Conservation (phyloP, 805 yeast genomes). For the Yarrowia phangngaensis region DNA sequence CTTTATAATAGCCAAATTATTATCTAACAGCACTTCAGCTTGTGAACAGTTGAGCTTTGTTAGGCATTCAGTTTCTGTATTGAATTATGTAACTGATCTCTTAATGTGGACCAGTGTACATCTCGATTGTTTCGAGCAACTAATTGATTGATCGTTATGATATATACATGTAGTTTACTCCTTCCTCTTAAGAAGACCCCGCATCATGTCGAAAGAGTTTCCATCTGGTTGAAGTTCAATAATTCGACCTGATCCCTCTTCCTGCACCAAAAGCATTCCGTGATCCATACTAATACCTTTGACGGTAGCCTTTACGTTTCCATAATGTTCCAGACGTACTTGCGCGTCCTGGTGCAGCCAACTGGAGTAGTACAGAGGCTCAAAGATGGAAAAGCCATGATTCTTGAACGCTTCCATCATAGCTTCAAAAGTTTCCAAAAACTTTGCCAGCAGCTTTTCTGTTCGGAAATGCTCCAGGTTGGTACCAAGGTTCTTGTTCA, state of each 20-base stretch:
- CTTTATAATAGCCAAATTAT: no score
- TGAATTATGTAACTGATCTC: no score
- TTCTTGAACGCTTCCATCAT: slow-evolving; percentile 51
- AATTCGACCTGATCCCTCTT: slow-evolving; percentile 52
- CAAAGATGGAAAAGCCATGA: slow-evolving; percentile 65
- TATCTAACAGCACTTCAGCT: no score
- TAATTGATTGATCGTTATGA: neutral
- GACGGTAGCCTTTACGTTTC: slow-evolving; percentile 56
- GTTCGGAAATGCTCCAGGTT: slow-evolving; percentile 47
- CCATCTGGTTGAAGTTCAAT: slow-evolving; percentile 93
- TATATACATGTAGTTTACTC: slow-evolving; percentile 26
- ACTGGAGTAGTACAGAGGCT: slow-evolving; percentile 65
- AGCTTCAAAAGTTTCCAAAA: slow-evolving; percentile 61
- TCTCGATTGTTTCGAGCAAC: no score
- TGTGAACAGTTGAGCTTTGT: no score
- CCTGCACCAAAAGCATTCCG: slow-evolving; percentile 78
- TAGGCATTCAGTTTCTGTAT: no score
- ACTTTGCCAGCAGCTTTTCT: slow-evolving; percentile 60
- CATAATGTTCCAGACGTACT: slow-evolving; percentile 60
- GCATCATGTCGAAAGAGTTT: slow-evolving; percentile 91
- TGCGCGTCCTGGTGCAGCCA: slow-evolving; percentile 84
- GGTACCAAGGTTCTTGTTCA: slow-evolving; percentile 47
- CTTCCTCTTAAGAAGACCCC: slow-evolving; percentile 73
- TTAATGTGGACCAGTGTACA: no score
- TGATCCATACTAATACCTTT: slow-evolving; percentile 79